Evolutionary conservation across 768 basidiomycete genomes (phyloP).

Genomic region (Termitomyces eurrhizus): DNA sequence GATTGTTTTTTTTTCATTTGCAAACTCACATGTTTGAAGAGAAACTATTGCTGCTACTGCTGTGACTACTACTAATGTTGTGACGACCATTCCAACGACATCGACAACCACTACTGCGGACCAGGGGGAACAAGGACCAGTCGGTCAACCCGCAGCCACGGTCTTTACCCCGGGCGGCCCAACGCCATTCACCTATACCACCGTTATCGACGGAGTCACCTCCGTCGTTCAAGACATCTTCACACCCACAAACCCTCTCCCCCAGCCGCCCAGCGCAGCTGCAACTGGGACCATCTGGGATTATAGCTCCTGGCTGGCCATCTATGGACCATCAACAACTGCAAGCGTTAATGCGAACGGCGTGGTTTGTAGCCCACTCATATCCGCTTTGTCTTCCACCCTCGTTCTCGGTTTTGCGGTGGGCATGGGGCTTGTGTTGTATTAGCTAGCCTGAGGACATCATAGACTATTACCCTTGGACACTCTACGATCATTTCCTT

Average conservation of each 20-base stretch:
- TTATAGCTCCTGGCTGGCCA: slow-evolving; percentile 28
- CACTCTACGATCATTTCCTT: not conserved
- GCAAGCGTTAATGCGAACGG: slow-evolving; percentile 1
- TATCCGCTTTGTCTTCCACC: not conserved
- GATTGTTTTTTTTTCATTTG: not conserved
- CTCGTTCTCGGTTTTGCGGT: slow-evolving; percentile 1
- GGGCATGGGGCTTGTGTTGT: slow-evolving; percentile 5
- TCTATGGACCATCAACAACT: slow-evolving; percentile 25
- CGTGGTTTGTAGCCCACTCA: not conserved
- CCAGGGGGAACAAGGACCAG: slow-evolving; percentile 44
- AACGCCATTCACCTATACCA: slow-evolving; percentile 50
- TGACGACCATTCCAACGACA: slow-evolving; percentile 20
- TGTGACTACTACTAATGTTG: not conserved
- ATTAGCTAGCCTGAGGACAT: not conserved
- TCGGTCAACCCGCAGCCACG: slow-evolving; percentile 47
- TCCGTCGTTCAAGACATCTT: slow-evolving; percentile 31
- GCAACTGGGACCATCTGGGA: slow-evolving; percentile 31
- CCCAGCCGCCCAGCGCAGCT: slow-evolving; percentile 19
- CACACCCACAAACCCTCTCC: slow-evolving; percentile 35
- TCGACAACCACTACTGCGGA: slow-evolving; percentile 18
- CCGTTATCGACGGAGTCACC: slow-evolving; percentile 35
- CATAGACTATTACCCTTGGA: not conserved
- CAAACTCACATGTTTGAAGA: slow-evolving; percentile 9
- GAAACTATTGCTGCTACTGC: slow-evolving; percentile 18
- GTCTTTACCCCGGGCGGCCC: slow-evolving; percentile 38